Evolutionary conservation across 345 rosid genomes (phyloP), one percentile per base, ranked within the genome.

Genomic region (Salix viminalis): DNA sequence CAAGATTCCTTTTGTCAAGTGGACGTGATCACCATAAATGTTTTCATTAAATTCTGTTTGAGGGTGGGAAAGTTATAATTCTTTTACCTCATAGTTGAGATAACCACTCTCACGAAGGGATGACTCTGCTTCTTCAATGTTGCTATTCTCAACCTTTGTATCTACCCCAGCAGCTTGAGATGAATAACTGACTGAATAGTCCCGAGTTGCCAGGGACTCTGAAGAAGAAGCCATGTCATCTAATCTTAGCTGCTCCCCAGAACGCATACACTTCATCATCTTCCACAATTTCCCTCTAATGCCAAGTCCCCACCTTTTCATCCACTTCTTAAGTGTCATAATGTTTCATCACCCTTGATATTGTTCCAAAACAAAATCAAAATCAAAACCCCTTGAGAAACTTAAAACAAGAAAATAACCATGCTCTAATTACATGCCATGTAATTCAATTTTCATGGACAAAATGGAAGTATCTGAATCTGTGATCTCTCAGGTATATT

Each of bases 101-200:
- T 84, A 89, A 69, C 95, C 92, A n/a, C 92, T 91, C 76, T 91
- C 95, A 2, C 95, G 91, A 76, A 91, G 92, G 75, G 92, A 84
- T 46, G 90, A 91, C 82, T 91, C 95, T 1, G 95, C 95, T 85
- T 91, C 92, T 79, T 91, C 95, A 65, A 91, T 91, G 81, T 89
- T 91, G 79, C 91, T 91, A 67, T 82, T 87, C 65, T 91, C 95
- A 74, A 84, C 77, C 86, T 88, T 91, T 48, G 84, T 8, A 50
- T 89, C 95, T 58, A 77, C 67, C 68, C 89, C 95, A 65, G 86
- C 91, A 70, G 91, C 83, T 67, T 90, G 83, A 77, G 92, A 88
- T 1, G 95, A 89, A 85, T 77, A 89, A 30, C 91, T 92, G 4
- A 89, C 91, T 23, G 95, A 91, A 66, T 85, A 89, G 77, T 91